Evolutionary conservation across 2,329 filamentous ascomycete species (phyloP), one percentile per base, ranked within the genome.

Genomic region (Fusarium pseudocircinatum): DNA sequence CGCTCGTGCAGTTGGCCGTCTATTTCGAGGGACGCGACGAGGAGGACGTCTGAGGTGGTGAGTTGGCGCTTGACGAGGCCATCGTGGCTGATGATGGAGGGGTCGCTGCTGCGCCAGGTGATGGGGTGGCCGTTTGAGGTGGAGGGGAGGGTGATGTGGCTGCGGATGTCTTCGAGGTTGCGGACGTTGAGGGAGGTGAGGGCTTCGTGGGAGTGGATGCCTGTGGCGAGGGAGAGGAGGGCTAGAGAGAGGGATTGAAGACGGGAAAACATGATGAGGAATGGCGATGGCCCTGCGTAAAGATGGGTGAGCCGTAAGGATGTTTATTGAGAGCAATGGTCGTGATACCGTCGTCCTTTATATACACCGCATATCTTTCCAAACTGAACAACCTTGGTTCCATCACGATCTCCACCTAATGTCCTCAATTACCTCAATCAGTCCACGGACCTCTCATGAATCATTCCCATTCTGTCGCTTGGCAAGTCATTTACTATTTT

Each of bases 151-250:
- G 79, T 68, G 26, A 85, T 68, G 63, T 85, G 84, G 30, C 83
- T 82, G 24, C 81, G 78, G 52, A 85, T 78, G 53, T 84, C 79
- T 13, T 80, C 76, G 26, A 83, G 67, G 66, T 84, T 84, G 43
- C 72, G 76, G 4, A 83, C 64, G 2, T 70, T 53, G 13, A 83
- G 47, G 20, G 63, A 57, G 4, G 64, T 57, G 7, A 77, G 53
- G 9, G 62, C 67, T n/a, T 60, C 58, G 6, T 53, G 30, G 22
- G 60, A 49, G 11, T 16, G 28, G 13, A 43, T 40, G 13, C 67
- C 57, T 9, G 42, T 24, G 3, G 26, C 22, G 5, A 73, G 37
- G 3, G 57, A 37, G 14, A 72, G 10, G 14, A 72, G 22, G 18
- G 56, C 70, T 4, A 72, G 8, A 0, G 60, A 73, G 14, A 72